phyloP scores from a whole-genome alignment of 176 grass and related monocot genomes.

The Phragmites australis region DNA sequence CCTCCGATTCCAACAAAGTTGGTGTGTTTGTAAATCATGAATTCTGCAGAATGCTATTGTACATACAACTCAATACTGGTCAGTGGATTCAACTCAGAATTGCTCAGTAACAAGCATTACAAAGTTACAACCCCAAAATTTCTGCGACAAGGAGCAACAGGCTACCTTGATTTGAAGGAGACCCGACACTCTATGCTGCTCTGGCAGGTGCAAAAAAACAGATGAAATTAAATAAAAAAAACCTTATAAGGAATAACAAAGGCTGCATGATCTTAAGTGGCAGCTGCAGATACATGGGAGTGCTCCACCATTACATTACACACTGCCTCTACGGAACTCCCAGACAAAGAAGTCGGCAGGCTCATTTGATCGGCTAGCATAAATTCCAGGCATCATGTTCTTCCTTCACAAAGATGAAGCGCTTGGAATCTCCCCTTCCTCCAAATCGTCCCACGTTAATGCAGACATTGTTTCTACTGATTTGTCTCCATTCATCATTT shows the following conservation, averaged over 20 bases:
- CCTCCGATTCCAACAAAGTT: not conserved
- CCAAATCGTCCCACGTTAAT: slow-evolving; percentile 47
- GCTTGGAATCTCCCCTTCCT: slow-evolving; percentile 81
- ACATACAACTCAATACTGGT: not conserved
- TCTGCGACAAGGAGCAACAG: slow-evolving; percentile 19
- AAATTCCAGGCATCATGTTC: slow-evolving; percentile 2
- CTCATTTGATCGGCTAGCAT: not conserved
- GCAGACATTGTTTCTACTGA: not conserved
- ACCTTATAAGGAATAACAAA: not conserved
- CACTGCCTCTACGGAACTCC: not conserved
- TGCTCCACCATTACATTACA: not conserved
- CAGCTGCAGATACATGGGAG: not conserved
- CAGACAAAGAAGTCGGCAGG: not conserved
- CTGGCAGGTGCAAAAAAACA: not conserved
- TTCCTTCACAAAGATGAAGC: slow-evolving; percentile 9
- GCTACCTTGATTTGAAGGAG: not conserved
- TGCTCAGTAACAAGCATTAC: not conserved
- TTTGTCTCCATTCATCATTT: slow-evolving; percentile 18
- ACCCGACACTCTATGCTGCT: not conserved
- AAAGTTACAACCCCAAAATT: slow-evolving; percentile 30
- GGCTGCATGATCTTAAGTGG: not conserved
- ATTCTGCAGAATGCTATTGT: not conserved
- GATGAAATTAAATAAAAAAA: not conserved
- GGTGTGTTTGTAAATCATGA: not conserved
- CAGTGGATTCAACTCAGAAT: not conserved